These are phyloP conservation scores for Candida sonorensis DNA, from an alignment of 805 yeast species.

Conservation along the genomic window DNA sequence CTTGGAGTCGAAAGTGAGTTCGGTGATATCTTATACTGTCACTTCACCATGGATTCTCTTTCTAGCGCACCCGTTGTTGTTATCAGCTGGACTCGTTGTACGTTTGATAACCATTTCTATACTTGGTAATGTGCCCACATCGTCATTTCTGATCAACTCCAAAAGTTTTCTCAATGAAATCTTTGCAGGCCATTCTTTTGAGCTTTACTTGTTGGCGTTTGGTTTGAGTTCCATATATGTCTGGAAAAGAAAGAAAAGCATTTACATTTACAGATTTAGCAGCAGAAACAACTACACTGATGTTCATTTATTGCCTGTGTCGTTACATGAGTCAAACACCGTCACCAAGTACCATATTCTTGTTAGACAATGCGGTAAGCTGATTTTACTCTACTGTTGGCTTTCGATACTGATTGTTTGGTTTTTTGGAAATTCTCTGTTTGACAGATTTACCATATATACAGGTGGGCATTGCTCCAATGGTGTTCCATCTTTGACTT, in stretches of 20 bases:
- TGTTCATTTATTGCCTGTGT: constrained; percentile 10
- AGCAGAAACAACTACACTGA: no score
- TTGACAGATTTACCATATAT: constrained; percentile 24
- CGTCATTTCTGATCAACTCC: constrained; percentile 14
- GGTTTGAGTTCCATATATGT: no score
- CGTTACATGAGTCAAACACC: constrained; percentile 5
- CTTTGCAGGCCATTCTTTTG: constrained; percentile 27
- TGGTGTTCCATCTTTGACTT: constrained; percentile 10
- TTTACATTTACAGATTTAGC: not conserved
- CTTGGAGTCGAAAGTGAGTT: not conserved
- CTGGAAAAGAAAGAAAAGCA: no score
- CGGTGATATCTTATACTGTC: not conserved
- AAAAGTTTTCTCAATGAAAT: constrained; percentile 19
- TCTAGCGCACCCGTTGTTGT: constrained; percentile 11
- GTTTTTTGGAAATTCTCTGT: constrained; percentile 29
- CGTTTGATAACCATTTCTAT: constrained; percentile 1
- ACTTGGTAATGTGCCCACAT: constrained; percentile 2
- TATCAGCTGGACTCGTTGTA: constrained; percentile 7
- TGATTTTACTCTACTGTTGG: constrained; percentile 15
- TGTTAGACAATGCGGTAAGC: constrained; percentile 14
- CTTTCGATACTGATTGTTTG: constrained; percentile 20
- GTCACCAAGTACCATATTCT: constrained; percentile 3
- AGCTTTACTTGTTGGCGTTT: constrained; percentile 18
- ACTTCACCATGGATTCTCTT: constrained; percentile 1
- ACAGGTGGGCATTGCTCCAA: constrained; percentile 34